Evolutionary conservation across 768 basidiomycete species (phyloP).

Genomic region (Suillus subaureus): DNA sequence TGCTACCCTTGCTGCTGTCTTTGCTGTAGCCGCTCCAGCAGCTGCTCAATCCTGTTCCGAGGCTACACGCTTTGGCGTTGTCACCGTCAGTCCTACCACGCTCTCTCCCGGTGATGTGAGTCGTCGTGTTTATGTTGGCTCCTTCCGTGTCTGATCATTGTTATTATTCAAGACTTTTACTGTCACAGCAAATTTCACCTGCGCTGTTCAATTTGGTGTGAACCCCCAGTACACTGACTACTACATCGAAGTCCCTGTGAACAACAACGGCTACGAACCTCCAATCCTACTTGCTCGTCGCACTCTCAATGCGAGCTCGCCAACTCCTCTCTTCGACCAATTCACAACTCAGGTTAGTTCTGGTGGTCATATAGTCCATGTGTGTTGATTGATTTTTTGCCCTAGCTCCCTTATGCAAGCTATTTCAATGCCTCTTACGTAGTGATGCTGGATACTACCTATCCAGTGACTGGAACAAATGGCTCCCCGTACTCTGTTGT

Average conservation of each 20-base stretch:
- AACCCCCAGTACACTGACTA: slow-evolving; percentile 32
- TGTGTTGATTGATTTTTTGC: slow-evolving; percentile 11
- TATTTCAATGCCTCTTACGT: slow-evolving; percentile 27
- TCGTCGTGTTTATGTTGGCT: not conserved
- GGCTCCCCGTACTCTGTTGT: slow-evolving; percentile 26
- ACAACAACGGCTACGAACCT: slow-evolving; percentile 34
- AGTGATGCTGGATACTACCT: slow-evolving; percentile 28
- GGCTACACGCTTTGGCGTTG: slow-evolving; percentile 23
- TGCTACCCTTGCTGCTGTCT: slow-evolving; percentile 13
- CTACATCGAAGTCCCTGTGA: slow-evolving; percentile 35
- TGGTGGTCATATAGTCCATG: not conserved
- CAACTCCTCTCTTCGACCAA: slow-evolving; percentile 11
- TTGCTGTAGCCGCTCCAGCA: slow-evolving; percentile 22
- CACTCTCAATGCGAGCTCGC: slow-evolving; percentile 12
- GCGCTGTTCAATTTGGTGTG: slow-evolving; percentile 24
- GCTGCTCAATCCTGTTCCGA: slow-evolving; percentile 25
- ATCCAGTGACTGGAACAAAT: slow-evolving; percentile 20
- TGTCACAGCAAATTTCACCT: slow-evolving; percentile 27
- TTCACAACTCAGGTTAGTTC: slow-evolving; percentile 24
- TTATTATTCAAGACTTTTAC: slow-evolving; percentile 20
- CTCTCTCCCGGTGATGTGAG: slow-evolving; percentile 29
- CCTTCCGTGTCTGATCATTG: slow-evolving; percentile 7
- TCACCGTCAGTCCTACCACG: slow-evolving; percentile 22
- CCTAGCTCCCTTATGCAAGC: slow-evolving; percentile 26
- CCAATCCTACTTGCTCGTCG: slow-evolving; percentile 31